Percentiles rank a stretch among this genome's conserved stretches.
These are phyloP conservation scores for Pseudonitzschia pungens DNA, from an alignment of 108 stramenopile genomes.

Conservation along the genomic window DNA sequence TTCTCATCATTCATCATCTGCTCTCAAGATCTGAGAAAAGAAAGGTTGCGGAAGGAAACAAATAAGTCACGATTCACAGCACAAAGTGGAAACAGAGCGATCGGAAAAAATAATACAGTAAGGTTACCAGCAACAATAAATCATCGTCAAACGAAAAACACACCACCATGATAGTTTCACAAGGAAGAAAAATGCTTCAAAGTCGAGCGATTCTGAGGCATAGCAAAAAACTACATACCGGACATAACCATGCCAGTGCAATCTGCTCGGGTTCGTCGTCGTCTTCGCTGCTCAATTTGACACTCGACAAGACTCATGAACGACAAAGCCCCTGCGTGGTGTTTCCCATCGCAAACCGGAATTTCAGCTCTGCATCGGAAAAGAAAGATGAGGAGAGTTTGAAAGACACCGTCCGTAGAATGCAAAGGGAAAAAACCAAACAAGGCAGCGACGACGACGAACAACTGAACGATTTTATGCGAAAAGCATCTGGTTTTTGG, in stretches of 20 bases:
- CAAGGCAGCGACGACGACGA: not conserved
- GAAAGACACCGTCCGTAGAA: conserved; percentile 35
- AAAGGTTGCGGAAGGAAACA: not conserved
- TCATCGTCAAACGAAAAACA: not conserved
- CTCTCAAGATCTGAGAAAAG: not conserved
- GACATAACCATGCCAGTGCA: not conserved
- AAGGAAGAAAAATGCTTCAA: not conserved
- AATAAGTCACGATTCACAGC: not conserved
- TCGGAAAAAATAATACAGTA: not conserved
- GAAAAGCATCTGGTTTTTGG: conserved; percentile 26
- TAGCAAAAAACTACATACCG: not conserved
- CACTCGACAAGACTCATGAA: not conserved
- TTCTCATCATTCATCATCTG: not conserved
- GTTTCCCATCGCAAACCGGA: not conserved
- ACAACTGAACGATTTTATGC: conserved; percentile 23
- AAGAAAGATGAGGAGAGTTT: conserved; percentile 20
- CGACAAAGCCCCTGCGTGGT: not conserved
- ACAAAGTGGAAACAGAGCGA: not conserved
- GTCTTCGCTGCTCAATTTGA: not conserved
- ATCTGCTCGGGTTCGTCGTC: conserved; percentile 12
- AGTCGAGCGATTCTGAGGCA: not conserved
- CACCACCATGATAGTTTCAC: conserved; percentile 9
- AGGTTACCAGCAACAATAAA: too few relatives aligned
- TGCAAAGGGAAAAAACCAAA: conserved; percentile 22
- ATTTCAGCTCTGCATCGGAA: not conserved